Conservation (phyloP, 2,329 filamentous ascomycete species). For the Spiromastix sp. region DNA sequence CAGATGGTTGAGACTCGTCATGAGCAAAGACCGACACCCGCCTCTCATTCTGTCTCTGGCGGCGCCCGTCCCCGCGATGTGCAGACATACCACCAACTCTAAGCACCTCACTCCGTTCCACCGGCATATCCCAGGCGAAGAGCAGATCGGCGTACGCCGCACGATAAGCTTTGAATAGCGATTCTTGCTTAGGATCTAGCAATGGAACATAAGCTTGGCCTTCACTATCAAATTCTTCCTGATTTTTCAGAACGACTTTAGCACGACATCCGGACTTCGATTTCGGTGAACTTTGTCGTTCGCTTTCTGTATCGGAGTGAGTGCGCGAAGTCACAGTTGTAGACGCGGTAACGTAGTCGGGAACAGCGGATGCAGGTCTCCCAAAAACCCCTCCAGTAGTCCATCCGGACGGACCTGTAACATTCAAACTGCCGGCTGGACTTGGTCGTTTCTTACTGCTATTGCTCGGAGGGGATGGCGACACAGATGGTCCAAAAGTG, state of each 20-base stretch:
- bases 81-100: slow-evolving; percentile 41
- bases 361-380: slow-evolving; percentile 17
- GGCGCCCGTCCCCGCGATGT: slow-evolving; percentile 19
- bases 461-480: slow-evolving; percentile 29
- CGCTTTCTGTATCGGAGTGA: slow-evolving; percentile 28
- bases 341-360: slow-evolving; percentile 21
- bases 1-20: slow-evolving; percentile 1
- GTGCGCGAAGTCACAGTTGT: slow-evolving; percentile 21
- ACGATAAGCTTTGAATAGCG: slow-evolving; percentile 43
- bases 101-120: slow-evolving; percentile 47
- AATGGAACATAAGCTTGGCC: slow-evolving; percentile 37
- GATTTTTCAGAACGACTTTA: slow-evolving; percentile 45
- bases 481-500: slow-evolving; percentile 32
- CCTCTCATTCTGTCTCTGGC: slow-evolving; percentile 5
- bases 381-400: slow-evolving; percentile 14
- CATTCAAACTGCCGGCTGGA: slow-evolving; percentile 26
- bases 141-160: slow-evolving; percentile 48
- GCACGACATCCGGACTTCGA: slow-evolving; percentile 21
- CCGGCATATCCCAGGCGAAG: slow-evolving; percentile 46
- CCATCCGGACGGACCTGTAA: slow-evolving; percentile 21
- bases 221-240: slow-evolving; percentile 46
- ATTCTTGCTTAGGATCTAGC: slow-evolving; percentile 38
- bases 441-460: slow-evolving; percentile 27
- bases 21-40: not conserved
- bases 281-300: slow-evolving; percentile 21